Evolutionary conservation across 2,329 filamentous ascomycete genomes (phyloP).

Genomic region (Microsporum audouinii): DNA sequence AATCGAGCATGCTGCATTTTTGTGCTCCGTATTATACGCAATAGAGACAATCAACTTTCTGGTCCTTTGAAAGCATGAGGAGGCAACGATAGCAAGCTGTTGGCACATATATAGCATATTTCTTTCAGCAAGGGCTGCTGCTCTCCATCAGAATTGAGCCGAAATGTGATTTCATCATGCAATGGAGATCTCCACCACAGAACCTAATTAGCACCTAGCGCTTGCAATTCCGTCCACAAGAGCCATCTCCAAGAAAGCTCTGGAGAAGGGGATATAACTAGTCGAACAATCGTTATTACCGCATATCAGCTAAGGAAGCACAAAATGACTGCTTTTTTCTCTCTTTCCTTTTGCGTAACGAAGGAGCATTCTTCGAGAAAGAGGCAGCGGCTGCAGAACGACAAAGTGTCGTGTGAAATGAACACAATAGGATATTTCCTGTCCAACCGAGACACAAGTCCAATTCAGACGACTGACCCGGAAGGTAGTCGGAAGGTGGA

Average conservation of each 20-base stretch:
- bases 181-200: constrained; percentile 2
- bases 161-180: constrained; percentile 2
- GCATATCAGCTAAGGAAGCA: too few relatives aligned
- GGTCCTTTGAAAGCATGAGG: neutral
- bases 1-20: neutral
- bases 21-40: neutral
- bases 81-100: neutral
- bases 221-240: neutral
- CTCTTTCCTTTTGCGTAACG: neutral
- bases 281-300: too few relatives aligned
- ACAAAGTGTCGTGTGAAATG: neutral
- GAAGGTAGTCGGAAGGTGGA: constrained; percentile 5
- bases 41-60: neutral
- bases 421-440: neutral
- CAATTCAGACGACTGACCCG: constrained; percentile 1
- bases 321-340: neutral
- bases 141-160: neutral
- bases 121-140: neutral
- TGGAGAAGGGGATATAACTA: neutral
- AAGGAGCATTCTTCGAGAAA: neutral
- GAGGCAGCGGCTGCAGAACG: neutral
- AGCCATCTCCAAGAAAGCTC: neutral
- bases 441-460: neutral
- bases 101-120: neutral
- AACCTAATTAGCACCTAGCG: neutral